Evolutionary conservation across 2,329 filamentous ascomycete species (phyloP), one percentile per base, ranked within the genome.

Genomic region (Trichoderma simmonsii): DNA sequence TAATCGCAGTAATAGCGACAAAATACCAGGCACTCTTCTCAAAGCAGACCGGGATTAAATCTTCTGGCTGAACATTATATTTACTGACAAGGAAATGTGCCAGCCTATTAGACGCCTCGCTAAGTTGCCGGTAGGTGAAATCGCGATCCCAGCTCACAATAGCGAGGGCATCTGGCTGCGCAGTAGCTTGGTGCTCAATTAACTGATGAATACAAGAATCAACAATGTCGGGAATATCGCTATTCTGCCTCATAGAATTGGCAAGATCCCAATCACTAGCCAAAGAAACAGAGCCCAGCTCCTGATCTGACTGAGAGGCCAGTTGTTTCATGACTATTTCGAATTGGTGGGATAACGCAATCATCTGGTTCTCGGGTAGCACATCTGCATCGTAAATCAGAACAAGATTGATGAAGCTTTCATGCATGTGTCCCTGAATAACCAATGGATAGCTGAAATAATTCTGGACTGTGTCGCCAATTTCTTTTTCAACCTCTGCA

Each of bases 41-140:
- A n/a, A 80, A 79, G 60, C 76, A 79, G 0, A 81, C 57, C 6
- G 76, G 76, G 0, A 80, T 71, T 3, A 73, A 7, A 4, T 73
- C 73, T 26, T 67, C 32, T 12, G 61, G 21, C 26, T 62, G 59
- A 34, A 73, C 39, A 3, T 28, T 6, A n/a, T 67, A 39, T 26
- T 63, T 26, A 3, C 68, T 62, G n/a, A 73, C 56, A 14, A 73
- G 70, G 6, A 39, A 21, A 14, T 72, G 66, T 8, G 65, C 71
- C 11, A 72, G 66, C 34, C 71, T 70, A 21, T 70, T 70, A 6
- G 71, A 59, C 6, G 71, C 66, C 26, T 51, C 39, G 21, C 65
- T 57, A 1, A 72, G 66, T n/a, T 72, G 51, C 30, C 32, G 48
- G 36, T 72, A 72, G 2, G 66, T 74, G 5, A 74, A 59, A 3